Conservation (phyloP, 306 rosid species). For the Lathyrus tuberosus region DNA sequence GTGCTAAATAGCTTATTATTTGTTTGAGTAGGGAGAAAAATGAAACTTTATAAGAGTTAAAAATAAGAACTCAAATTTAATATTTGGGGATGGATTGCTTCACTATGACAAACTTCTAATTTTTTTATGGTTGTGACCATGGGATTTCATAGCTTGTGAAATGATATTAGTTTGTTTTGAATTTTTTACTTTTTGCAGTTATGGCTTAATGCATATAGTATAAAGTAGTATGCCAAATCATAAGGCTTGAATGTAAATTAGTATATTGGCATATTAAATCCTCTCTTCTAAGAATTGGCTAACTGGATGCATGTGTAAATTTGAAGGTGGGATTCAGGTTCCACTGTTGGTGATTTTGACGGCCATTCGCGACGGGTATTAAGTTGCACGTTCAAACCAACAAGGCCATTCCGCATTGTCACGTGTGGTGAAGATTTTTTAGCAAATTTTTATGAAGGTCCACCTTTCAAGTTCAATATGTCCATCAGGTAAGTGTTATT, state of each 20-base stretch:
- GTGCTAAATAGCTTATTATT: no score
- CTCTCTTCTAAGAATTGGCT: neutral
- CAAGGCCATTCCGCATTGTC: constrained; percentile 93
- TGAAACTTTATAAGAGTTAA: no score
- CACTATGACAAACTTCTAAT: no score
- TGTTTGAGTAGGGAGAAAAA: no score
- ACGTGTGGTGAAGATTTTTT: constrained; percentile 92
- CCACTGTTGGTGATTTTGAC: constrained; percentile 96
- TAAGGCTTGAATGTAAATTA: constrained; percentile 20
- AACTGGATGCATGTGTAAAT: constrained; percentile 4
- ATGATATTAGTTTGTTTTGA: no score
- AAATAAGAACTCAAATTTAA: no score
- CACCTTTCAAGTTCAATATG: constrained; percentile 86
- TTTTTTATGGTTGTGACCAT: no score
- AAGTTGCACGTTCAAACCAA: constrained; percentile 88
- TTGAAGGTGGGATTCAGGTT: constrained; percentile 94
- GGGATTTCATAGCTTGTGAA: no score
- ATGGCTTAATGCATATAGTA: no score
- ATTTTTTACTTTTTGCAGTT: no score
- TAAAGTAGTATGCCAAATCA: no score
- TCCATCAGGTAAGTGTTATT: constrained; percentile 67
- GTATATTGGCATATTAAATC: constrained; percentile 11
- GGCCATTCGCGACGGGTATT: constrained; percentile 92
- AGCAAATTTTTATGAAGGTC: constrained; percentile 92
- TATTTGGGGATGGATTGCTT: no score